A percentile compares a stretch with the other conserved stretches of the same genome.
These are phyloP conservation scores for Ensete glaucum DNA, from an alignment of 176 grass and related monocot genomes.

Conservation along the genomic window DNA sequence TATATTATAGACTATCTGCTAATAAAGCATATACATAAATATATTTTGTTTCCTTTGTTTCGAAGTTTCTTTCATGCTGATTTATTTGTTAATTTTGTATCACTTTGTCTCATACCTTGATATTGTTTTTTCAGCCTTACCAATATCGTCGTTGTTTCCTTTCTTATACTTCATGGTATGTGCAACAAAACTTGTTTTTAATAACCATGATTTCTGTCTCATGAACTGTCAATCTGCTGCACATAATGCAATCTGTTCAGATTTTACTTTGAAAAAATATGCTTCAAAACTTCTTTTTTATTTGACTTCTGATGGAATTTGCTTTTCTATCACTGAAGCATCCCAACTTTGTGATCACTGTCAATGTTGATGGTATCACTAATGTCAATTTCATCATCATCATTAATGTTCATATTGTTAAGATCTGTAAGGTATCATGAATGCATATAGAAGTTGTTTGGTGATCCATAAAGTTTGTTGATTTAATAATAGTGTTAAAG, in stretches of 20 bases:
- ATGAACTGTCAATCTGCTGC: neutral
- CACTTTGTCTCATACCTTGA: neutral
- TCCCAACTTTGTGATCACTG: neutral
- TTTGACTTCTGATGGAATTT: neutral
- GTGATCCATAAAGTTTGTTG: too few relatives aligned
- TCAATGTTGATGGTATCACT: neutral
- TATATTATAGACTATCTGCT: too few relatives aligned
- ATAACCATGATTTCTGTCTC: neutral
- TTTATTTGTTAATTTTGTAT: neutral
- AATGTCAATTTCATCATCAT: too few relatives aligned
- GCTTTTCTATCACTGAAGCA: neutral
- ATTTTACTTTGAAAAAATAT: neutral
- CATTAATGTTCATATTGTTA: too few relatives aligned
- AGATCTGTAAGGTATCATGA: too few relatives aligned
- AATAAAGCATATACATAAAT: too few relatives aligned
- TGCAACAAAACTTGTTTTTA: neutral
- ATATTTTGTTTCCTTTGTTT: too few relatives aligned
- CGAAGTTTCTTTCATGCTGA: neutral
- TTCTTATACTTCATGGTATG: conserved; percentile 77
- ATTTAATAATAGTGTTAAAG: too few relatives aligned
- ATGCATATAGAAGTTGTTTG: too few relatives aligned
- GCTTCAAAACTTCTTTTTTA: neutral
- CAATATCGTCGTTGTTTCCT: conserved; percentile 54
- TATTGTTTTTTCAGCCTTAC: conserved; percentile 49
- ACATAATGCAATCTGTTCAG: neutral